Evolutionary conservation across 1,139 yeast species (phyloP), one percentile per base, ranked within the genome.

Genomic region (Sugiyamaella xylanicola): DNA sequence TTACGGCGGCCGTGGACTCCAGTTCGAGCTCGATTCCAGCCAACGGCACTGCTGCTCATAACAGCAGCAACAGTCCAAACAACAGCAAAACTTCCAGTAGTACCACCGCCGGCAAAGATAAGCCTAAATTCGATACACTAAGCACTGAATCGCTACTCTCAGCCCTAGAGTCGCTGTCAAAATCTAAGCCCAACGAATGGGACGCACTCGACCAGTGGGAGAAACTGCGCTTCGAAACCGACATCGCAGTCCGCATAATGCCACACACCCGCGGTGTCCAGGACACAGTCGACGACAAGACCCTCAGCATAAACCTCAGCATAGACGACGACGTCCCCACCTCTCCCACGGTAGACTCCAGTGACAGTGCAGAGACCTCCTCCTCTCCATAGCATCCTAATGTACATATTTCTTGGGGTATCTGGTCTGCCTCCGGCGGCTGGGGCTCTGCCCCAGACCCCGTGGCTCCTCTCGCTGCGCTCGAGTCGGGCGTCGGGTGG

Each of bases 121-220:
- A 21, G 9, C 16, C 45, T 2, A 36, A 13, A n/a, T 7, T 13
- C 17, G 42, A 16, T 17, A 4, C 15, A 9, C 22, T 39, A 4
- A 39, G 22, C n/a, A 16, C 3, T 4, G 42, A 39, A 4, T 39
- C 20, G 20, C 20, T 39, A 4, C 19, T 39, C 13, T 19, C 45
- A 16, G 20, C 20, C 3, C 5, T 39, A 4, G 22, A 17, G 13
- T 41, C 45, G 32, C 32, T 21, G 19, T 41, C 25, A 21, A 21
- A 4, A 4, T 4, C 13, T 4, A 27, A 25, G 20, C 21, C 39
- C n/a, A 15, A 8, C 11, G 48, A 65, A 45, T 66, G 70, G 70
- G 63, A 65, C 36, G 63, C 59, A 20, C 56, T 65, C 41, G 63
- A 60, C 27, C 67, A 67, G 2, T 65, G 69, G 68, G 68, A 66